These are phyloP conservation scores for Asclepias syriaca DNA, from an alignment of 257 asterid species.

Conservation along the genomic window DNA sequence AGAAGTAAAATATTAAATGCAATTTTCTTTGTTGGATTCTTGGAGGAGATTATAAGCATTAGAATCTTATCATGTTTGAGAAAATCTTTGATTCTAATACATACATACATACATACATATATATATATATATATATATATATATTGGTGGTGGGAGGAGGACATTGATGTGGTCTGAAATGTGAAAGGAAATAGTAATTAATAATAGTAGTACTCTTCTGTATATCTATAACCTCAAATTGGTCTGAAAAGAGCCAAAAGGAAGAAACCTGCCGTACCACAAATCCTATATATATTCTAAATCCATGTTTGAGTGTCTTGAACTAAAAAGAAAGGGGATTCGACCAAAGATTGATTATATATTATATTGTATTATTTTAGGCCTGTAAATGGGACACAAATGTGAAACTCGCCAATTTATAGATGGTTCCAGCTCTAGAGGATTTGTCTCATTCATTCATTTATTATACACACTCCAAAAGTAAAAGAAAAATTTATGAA, in stretches of 20 bases:
- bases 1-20: too few relatives aligned
- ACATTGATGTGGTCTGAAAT: slow-evolving; percentile 1
- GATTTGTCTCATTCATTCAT: slow-evolving; percentile 18
- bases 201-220: background rate
- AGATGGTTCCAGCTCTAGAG: slow-evolving; percentile 28
- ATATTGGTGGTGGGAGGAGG: background rate
- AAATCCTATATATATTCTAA: background rate
- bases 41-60: background rate
- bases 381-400: background rate
- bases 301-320: background rate
- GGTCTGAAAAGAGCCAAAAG: background rate
- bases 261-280: background rate
- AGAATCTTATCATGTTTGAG: background rate
- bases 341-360: slow-evolving; percentile 4
- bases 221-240: background rate
- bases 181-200: background rate
- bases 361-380: too few relatives aligned
- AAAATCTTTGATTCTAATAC: background rate
- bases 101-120: background rate
- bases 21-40: background rate
- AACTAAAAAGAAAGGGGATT: background rate
- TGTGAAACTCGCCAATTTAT: slow-evolving; percentile 2
- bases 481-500: background rate
- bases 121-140: too few relatives aligned
- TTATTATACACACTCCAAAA: too few relatives aligned